Conservation (phyloP, 2,329 filamentous ascomycete species). For the Alternaria incomplexa region DNA sequence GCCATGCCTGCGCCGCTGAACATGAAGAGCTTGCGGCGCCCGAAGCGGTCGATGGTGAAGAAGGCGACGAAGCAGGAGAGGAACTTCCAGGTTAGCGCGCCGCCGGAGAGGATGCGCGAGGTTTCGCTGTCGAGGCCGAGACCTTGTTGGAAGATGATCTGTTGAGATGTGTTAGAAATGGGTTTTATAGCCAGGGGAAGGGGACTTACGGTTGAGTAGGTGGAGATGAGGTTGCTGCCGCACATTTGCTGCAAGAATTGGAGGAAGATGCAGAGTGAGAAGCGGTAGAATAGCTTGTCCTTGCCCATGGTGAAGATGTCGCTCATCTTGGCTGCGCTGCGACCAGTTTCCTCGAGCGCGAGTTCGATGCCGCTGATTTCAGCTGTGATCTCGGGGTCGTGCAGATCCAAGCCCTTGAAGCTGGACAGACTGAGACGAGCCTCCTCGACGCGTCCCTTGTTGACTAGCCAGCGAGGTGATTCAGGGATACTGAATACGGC, state of each 20-base stretch:
- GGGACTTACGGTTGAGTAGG: slow-evolving; percentile 58
- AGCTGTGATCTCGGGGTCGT: slow-evolving; percentile 63
- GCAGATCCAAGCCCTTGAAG: slow-evolving; percentile 48
- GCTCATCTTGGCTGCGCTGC: slow-evolving; percentile 68
- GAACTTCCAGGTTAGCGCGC: slow-evolving; percentile 64
- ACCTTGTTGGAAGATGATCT: slow-evolving; percentile 53
- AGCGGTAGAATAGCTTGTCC: slow-evolving; percentile 67
- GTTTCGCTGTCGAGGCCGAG: slow-evolving; percentile 54
- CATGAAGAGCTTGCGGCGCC: slow-evolving; percentile 65
- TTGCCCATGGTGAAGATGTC: slow-evolving; percentile 63
- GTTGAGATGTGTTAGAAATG: background rate
- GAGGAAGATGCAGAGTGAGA: slow-evolving; percentile 57
- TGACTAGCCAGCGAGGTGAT: slow-evolving; percentile 71
- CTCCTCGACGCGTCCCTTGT: slow-evolving; percentile 70
- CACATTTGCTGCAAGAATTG: slow-evolving; percentile 61
- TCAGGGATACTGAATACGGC: slow-evolving; percentile 73
- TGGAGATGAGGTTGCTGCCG: slow-evolving; percentile 57
- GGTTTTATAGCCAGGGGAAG: slow-evolving; percentile 31
- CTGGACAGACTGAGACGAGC: slow-evolving; percentile 56
- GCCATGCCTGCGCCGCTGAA: slow-evolving; percentile 61
- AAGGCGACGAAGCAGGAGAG: slow-evolving; percentile 67
- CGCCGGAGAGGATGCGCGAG: slow-evolving; percentile 67
- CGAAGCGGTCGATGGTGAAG: slow-evolving; percentile 74
- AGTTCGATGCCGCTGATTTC: slow-evolving; percentile 67
- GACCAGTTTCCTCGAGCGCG: slow-evolving; percentile 56